Evolutionary conservation across 2,329 filamentous ascomycete species (phyloP).

Genomic region (Aspergillus neoniger): DNA sequence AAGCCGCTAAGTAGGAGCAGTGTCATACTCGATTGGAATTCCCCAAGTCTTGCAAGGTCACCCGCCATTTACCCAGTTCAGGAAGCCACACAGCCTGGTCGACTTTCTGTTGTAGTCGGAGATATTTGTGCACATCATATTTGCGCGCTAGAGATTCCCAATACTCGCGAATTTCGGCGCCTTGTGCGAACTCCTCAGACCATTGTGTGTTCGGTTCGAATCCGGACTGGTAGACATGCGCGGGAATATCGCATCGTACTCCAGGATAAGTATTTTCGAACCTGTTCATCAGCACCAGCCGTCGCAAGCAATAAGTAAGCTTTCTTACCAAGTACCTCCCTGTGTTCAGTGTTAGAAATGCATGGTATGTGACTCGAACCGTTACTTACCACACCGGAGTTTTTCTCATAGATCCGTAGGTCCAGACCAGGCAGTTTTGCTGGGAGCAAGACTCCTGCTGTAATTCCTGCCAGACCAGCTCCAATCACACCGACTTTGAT

Average conservation of each 20-base stretch:
- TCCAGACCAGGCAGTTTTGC: conserved; percentile 68
- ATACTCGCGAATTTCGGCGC: conserved; percentile 67
- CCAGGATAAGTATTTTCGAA: conserved; percentile 60
- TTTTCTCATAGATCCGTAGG: conserved; percentile 69
- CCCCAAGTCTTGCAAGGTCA: conserved; percentile 46
- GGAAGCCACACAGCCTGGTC: conserved; percentile 59
- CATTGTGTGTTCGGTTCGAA: conserved; percentile 70
- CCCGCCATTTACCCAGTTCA: conserved; percentile 56
- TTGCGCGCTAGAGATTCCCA: conserved; percentile 65
- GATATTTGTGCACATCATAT: conserved; percentile 63
- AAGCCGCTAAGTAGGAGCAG: not conserved
- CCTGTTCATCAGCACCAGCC: conserved; percentile 20
- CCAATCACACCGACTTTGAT: conserved; percentile 64
- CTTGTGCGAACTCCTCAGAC: conserved; percentile 68
- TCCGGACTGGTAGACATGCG: conserved; percentile 69
- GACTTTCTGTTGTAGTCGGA: conserved; percentile 60
- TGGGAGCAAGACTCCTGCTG: conserved; percentile 66
- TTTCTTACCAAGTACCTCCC: conserved; percentile 49
- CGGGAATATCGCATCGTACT: conserved; percentile 68
- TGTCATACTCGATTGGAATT: conserved; percentile 25
- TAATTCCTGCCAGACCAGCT: conserved; percentile 64
- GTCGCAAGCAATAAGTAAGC: not conserved
- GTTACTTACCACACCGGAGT: conserved; percentile 61
- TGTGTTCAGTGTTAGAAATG: conserved; percentile 17
- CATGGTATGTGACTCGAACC: not conserved